Base-by-base conservation (phyloP, 345 rosid species). In the Cardamine occulta region DNA sequence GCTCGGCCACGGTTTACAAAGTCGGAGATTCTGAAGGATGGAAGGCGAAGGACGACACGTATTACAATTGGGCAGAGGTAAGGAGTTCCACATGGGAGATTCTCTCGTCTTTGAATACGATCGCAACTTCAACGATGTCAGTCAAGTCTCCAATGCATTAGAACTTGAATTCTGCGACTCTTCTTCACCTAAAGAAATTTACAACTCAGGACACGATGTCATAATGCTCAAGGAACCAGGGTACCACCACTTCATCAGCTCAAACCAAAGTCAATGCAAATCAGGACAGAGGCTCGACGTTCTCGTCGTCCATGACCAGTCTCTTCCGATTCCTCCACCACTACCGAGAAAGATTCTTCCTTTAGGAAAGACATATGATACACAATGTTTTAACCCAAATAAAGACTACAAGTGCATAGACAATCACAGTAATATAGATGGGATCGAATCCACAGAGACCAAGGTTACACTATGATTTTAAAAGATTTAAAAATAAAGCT, bases 21-120 rank as follows among this genome's bases (percentile, higher is more conserved):
- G 51, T 39, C 6, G 66, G 66, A 13, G 51, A 12, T 7, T 60
- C 65, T n/a, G 15, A 60, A 6, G 17, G 65, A 37, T 60, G 47
- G 65, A 59, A 9, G 0, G 14, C 44, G 0, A 58, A 58, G 8
- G 63, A 57, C 2, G 44, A 58, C 63, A 32, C 1, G 15, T 58
- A 58, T 10, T 0, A 5, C 13, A 0, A 0, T 0, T 58, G 63
- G 63, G 24, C 8, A 1, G n/a, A 60, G 11, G 6, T 6, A 61
- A 24, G 8, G 67, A 42, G 15, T 44, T 63, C 4, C 68, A 63
- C n/a, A 39, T 63, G 0, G 52, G 52, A 0, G 67, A 62, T 8
- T 40, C 51, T 3, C 7, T 61, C 0, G 19, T 61, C 3, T 61
- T 61, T 1, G 32, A 61, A 12, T 44, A 63, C 53, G 35, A 42